Evolutionary conservation across 164 flowering plant genomes (phyloP).

Genomic region (Vitis labrusca): DNA sequence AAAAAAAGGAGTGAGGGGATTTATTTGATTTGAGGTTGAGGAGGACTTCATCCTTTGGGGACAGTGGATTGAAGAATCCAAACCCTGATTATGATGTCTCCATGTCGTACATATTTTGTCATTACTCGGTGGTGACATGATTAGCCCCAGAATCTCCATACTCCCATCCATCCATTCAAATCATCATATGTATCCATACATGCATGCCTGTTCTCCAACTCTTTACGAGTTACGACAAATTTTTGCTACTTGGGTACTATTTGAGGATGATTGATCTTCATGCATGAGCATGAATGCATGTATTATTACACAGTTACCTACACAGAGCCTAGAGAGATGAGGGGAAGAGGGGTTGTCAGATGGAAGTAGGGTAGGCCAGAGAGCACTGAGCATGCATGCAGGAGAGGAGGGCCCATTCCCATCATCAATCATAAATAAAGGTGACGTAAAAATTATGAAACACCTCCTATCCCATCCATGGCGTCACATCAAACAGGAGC

Average conservation of each 20-base stretch:
- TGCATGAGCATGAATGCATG: too few relatives aligned
- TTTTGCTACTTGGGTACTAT: too few relatives aligned
- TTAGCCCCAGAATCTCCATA: not conserved
- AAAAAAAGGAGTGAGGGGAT: not conserved
- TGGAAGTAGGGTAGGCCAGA: too few relatives aligned
- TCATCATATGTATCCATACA: not conserved
- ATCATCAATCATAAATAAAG: conserved; percentile 5
- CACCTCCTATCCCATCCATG: conserved; percentile 1
- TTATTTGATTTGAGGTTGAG: not conserved
- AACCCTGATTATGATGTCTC: not conserved
- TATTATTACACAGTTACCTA: not conserved
- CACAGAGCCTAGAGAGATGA: not conserved
- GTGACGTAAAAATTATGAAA: conserved; percentile 3
- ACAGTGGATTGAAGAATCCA: conserved; percentile 1
- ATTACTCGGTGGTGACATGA: not conserved
- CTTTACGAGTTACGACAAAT: too few relatives aligned
- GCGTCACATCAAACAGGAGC: conserved; percentile 1
- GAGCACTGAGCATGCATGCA: not conserved
- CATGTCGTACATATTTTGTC: not conserved
- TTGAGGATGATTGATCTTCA: too few relatives aligned
- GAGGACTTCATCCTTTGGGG: not conserved
- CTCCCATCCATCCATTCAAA: not conserved
- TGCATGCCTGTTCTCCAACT: not conserved
- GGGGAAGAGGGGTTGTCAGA: too few relatives aligned
- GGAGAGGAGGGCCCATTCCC: not conserved